A percentile compares a stretch with the other conserved stretches of the same genome.
These are phyloP conservation scores for Albatrellus ellisii DNA, from an alignment of 768 basidiomycete genomes.

Conservation along the genomic window DNA sequence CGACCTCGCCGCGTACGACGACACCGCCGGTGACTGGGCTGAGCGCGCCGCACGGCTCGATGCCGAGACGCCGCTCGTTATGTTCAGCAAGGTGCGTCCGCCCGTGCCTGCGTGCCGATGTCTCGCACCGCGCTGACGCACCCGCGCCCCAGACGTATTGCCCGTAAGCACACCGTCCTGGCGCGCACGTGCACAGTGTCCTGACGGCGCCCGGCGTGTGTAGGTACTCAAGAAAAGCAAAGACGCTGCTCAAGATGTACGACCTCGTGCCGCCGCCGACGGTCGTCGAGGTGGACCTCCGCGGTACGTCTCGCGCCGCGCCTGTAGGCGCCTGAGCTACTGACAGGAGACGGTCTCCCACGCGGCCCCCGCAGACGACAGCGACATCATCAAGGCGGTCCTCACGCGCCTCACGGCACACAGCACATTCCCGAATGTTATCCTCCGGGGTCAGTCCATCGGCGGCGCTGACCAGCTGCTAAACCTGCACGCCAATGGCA, in stretches of 20 bases:
- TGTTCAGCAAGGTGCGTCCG: slow-evolving; percentile 68
- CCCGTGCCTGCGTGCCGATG: not conserved
- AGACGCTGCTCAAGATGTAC: slow-evolving; percentile 47
- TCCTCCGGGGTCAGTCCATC: slow-evolving; percentile 48
- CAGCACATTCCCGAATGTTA: slow-evolving; percentile 64
- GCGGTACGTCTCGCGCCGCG: slow-evolving; percentile 36
- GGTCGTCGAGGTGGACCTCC: slow-evolving; percentile 63
- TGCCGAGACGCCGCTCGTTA: slow-evolving; percentile 46
- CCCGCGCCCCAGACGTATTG: slow-evolving; percentile 48
- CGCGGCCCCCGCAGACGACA: slow-evolving; percentile 34
- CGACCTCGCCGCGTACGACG: slow-evolving; percentile 43
- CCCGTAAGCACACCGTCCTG: slow-evolving; percentile 33
- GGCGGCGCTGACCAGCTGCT: slow-evolving; percentile 55
- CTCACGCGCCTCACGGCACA: slow-evolving; percentile 53
- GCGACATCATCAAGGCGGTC: slow-evolving; percentile 46
- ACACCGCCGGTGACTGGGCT: slow-evolving; percentile 27
- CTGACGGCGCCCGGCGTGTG: slow-evolving; percentile 1
- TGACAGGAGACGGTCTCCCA: no score
- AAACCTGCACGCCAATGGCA: slow-evolving; percentile 34
- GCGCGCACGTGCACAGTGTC: not conserved
- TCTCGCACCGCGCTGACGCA: not conserved
- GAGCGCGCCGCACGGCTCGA: slow-evolving; percentile 30
- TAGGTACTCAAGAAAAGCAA: slow-evolving; percentile 49
- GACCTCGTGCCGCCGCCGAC: slow-evolving; percentile 50
- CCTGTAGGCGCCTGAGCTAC: no score